These are phyloP conservation scores for Cantharellus anzutake DNA, from an alignment of 768 basidiomycete genomes.

Conservation along the genomic window DNA sequence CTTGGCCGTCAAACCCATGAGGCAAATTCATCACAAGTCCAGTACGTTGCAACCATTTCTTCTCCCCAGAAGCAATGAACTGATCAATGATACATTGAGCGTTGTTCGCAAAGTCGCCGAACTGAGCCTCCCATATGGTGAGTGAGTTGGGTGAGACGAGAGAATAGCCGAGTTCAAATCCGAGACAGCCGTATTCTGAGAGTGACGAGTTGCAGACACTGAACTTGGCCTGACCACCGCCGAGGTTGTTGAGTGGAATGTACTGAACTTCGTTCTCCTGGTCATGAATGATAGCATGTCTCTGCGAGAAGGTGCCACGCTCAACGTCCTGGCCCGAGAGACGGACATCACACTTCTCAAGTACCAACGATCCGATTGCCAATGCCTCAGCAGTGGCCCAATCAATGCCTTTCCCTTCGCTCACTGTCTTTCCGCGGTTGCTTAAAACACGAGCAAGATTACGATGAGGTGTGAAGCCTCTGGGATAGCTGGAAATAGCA, in stretches of 20 bases:
- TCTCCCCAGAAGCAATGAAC: conserved; percentile 92
- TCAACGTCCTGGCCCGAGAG: conserved; percentile 97
- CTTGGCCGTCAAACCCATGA: conserved; percentile 96
- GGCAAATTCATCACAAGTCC: conserved; percentile 79
- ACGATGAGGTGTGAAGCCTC: conserved; percentile 71
- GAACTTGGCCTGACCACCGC: conserved; percentile 76
- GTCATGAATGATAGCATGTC: conserved; percentile 93
- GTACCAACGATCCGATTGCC: conserved; percentile 81
- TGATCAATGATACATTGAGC: conserved; percentile 98
- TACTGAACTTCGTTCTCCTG: conserved; percentile 85
- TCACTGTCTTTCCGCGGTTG: conserved; percentile 74
- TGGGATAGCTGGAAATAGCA: conserved; percentile 69
- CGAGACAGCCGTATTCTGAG: conserved; percentile 86
- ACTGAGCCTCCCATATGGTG: conserved; percentile 97
- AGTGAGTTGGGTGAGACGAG: conserved; percentile 85
- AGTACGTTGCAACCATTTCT: conserved; percentile 92
- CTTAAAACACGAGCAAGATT: conserved; percentile 86
- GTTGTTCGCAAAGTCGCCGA: conserved; percentile 96
- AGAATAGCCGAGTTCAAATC: conserved; percentile 97
- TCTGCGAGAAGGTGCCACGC: conserved; percentile 96
- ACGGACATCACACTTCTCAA: conserved; percentile 88
- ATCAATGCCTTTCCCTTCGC: conserved; percentile 84
- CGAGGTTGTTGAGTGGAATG: conserved; percentile 75
- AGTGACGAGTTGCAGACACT: conserved; percentile 93
- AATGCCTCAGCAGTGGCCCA: conserved; percentile 98